Conservation (phyloP, 176 grass and related monocot species). For the Musa schizocarpa region DNA sequence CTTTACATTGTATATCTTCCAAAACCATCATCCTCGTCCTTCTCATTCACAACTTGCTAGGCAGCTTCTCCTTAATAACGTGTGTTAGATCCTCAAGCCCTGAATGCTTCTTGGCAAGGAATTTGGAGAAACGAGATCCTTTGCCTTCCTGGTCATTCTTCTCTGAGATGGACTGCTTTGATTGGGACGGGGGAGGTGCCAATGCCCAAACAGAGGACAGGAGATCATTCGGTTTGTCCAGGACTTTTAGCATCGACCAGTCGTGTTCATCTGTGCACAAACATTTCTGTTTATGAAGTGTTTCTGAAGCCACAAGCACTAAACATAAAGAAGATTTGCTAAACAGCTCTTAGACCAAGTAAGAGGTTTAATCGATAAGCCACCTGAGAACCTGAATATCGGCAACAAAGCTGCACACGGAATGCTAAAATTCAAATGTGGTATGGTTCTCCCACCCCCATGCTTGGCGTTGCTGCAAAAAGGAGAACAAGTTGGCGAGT, state of each 20-base stretch:
- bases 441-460: slow-evolving; percentile 80
- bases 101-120: slow-evolving; percentile 46
- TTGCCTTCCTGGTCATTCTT: slow-evolving; percentile 25
- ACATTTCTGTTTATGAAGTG: slow-evolving; percentile 4
- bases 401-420: slow-evolving; percentile 61
- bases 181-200: slow-evolving; percentile 29
- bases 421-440: slow-evolving; percentile 86
- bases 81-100: slow-evolving; percentile 35
- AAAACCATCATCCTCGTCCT: too few species aligned
- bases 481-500: neutral
- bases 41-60: slow-evolving; percentile 58
- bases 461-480: slow-evolving; percentile 84
- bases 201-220: slow-evolving; percentile 71
- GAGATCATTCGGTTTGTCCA: slow-evolving; percentile 65
- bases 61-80: slow-evolving; percentile 33
- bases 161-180: slow-evolving; percentile 14
- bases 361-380: neutral
- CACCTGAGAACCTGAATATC: slow-evolving; percentile 71
- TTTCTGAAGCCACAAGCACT: slow-evolving; percentile 9
- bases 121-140: slow-evolving; percentile 57
- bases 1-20: too few species aligned
- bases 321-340: neutral
- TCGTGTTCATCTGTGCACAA: slow-evolving; percentile 35
- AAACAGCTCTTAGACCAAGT: neutral
- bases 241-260: slow-evolving; percentile 35